Evolutionary conservation across 108 stramenopile genomes (phyloP).

Genomic region (Cyclostephanos invisitatus): DNA sequence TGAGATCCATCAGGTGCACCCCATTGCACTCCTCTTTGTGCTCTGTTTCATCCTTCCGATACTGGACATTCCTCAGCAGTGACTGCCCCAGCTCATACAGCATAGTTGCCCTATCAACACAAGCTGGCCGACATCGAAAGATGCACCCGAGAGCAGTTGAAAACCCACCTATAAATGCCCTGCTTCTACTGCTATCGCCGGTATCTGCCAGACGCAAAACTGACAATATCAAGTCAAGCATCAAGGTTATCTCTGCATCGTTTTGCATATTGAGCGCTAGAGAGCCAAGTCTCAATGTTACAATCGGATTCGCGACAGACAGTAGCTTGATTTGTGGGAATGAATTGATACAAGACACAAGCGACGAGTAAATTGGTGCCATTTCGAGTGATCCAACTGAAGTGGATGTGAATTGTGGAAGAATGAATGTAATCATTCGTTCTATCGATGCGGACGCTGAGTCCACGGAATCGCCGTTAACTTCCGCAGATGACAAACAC

Average conservation of each 20-base stretch:
- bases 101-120: neutral
- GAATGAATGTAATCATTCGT: slow-evolving; percentile 5
- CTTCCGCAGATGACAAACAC: neutral
- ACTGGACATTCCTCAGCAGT: slow-evolving; percentile 2
- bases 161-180: slow-evolving; percentile 24
- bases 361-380: slow-evolving; percentile 22
- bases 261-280: slow-evolving; percentile 27
- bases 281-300: slow-evolving; percentile 28
- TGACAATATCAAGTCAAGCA: slow-evolving; percentile 16
- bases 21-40: slow-evolving; percentile 10
- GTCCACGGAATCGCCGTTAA: neutral
- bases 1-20: slow-evolving; percentile 29
- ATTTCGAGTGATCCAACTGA: slow-evolving; percentile 16
- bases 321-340: slow-evolving; percentile 13
- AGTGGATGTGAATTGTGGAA: slow-evolving; percentile 31
- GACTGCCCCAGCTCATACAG: slow-evolving; percentile 8
- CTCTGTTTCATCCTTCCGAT: neutral
- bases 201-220: slow-evolving; percentile 15
- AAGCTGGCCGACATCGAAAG: slow-evolving; percentile 14
- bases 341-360: slow-evolving; percentile 12
- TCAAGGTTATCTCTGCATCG: slow-evolving; percentile 9
- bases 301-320: slow-evolving; percentile 12
- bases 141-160: slow-evolving; percentile 28
- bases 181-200: neutral
- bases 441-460: slow-evolving; percentile 14